Evolutionary conservation across 2,329 filamentous ascomycete species (phyloP), one percentile per base, ranked within the genome.

Genomic region (Byssothecium circinans): DNA sequence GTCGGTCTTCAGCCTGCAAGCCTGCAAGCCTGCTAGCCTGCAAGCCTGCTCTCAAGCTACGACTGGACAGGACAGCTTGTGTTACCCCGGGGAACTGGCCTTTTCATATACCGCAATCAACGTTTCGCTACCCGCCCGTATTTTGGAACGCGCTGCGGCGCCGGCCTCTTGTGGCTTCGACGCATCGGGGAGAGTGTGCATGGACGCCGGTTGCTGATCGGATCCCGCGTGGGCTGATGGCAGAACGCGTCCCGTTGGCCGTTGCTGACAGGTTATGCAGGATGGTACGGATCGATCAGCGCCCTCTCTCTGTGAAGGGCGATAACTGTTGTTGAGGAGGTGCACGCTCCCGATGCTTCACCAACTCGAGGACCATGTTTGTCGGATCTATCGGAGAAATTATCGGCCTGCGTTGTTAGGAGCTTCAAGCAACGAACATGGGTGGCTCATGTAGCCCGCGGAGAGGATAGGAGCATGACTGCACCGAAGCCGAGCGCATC

Each of bases 161-260:
- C 6, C 29, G 10, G 23, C 39, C 14, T 49, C 47, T 52, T 53
- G 53, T n/a, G n/a, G n/a, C n/a, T n/a, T n/a, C 53, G 41, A 60
- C 57, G 48, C 44, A 48, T 59, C 55, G 52, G 56, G 61, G 32
- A 50, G 36, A 40, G 41, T 49, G 37, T 62, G 60, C 61, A 64
- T 57, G 51, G 61, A 49, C 57, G 61, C 62, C 45, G 55, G 51
- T 10, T 58, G 59, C 60, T 64, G 59, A 63, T 56, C 57, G 40
- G 54, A 54, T 49, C 52, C 58, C 59, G 60, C 52, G 52, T 56
- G 54, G 54, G 48, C 53, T 43, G 33, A 22, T 17, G 36, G 36
- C 34, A 38, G 22, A 41, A 39, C 44, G 39, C 25, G 43, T 27
- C 41, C 18, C n/a, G n/a, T n/a, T 18, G 34, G 37, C 46, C 50